A percentile compares a stretch with the other conserved stretches of the same genome.
Conservation (phyloP, 148 eudicot genomes). For the Nepenthes gracilis region DNA sequence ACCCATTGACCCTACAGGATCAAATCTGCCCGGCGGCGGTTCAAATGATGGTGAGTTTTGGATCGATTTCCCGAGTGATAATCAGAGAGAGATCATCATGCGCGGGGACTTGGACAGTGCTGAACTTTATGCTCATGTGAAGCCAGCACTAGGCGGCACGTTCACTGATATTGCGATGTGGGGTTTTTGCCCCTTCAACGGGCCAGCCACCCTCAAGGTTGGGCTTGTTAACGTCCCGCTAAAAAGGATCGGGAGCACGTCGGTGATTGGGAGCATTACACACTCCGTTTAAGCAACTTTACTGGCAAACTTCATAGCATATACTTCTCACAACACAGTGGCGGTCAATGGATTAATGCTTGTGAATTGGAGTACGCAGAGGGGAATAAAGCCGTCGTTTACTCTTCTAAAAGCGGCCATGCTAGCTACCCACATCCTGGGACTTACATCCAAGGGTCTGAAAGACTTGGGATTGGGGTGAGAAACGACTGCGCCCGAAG, state of each 20-base stretch:
- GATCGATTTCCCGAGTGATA: constrained; percentile 67
- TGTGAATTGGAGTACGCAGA: constrained; percentile 61
- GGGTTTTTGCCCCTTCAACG: constrained; percentile 86
- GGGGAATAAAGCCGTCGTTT: constrained; percentile 57
- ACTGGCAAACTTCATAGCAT: constrained; percentile 56
- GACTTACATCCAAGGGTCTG: constrained; percentile 56
- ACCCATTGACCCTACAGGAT: constrained; percentile 51
- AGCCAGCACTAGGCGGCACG: constrained; percentile 82
- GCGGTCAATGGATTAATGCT: constrained; percentile 68
- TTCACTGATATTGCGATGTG: constrained; percentile 85
- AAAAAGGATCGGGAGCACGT: constrained; percentile 66
- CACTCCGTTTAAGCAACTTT: constrained; percentile 82
- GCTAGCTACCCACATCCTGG: constrained; percentile 77
- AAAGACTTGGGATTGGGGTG: constrained; percentile 65
- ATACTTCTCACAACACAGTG: constrained; percentile 87
- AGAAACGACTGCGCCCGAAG: constrained; percentile 71
- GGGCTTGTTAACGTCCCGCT: constrained; percentile 38
- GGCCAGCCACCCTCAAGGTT: constrained; percentile 66
- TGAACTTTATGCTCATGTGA: constrained; percentile 68
- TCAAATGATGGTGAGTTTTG: constrained; percentile 61
- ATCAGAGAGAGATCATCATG: constrained; percentile 35
- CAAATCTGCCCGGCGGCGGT: constrained; percentile 69
- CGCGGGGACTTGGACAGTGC: constrained; percentile 58
- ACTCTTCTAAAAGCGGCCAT: constrained; percentile 70
- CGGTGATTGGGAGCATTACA: constrained; percentile 91